Base-by-base conservation (phyloP, 805 yeast species). In the Nakazawaea molendinolei region DNA sequence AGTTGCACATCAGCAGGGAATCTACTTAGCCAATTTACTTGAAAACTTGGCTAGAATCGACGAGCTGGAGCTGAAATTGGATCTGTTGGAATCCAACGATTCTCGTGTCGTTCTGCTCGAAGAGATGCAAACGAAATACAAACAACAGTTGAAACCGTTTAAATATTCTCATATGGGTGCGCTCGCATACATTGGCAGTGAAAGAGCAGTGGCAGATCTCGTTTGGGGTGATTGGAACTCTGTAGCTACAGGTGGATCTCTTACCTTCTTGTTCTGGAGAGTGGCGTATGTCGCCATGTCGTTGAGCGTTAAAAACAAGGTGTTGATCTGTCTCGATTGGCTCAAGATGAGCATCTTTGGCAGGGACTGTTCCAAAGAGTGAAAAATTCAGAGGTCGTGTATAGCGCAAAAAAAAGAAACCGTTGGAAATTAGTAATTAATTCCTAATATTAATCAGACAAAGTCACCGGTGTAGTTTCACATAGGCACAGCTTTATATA, bases 1-100 rank as follows among this genome's bases (percentile, higher is more conserved):
- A 70, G 97, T 87, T 38, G 97, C 97, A 28, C 78, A 86, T 64
- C 97, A 89, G 69, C 86, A 89, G 63, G 97, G 96, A 58, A 67
- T 70, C 39, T 89, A 74, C 63, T 72, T 89, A 47, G 92, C 89
- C 39, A 64, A 67, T 23, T 75, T 78, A 46, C 81, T 89, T 59
- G 71, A 74, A 55, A 79, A 70, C 48, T 61, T 77, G 50, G 67
- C 79, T 48, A 74, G 74, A 48, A 66, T 79, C 40, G 87, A 81
- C 36, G 66, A 73, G 28, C 53, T 75, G 43, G 65, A 76, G 50
- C 70, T 56, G 44, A 61, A 63, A 38, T 52, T 39, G 60, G 69
- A 64, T 41, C 52, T 66, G 34, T 70, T 64, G 33, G 62, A 69
- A 49, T 55, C n/a, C n/a, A n/a, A n/a, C n/a, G n/a, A n/a, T n/a